These are phyloP conservation scores for Prunus campanulata DNA, from an alignment of 306 rosid species.

Conservation along the genomic window DNA sequence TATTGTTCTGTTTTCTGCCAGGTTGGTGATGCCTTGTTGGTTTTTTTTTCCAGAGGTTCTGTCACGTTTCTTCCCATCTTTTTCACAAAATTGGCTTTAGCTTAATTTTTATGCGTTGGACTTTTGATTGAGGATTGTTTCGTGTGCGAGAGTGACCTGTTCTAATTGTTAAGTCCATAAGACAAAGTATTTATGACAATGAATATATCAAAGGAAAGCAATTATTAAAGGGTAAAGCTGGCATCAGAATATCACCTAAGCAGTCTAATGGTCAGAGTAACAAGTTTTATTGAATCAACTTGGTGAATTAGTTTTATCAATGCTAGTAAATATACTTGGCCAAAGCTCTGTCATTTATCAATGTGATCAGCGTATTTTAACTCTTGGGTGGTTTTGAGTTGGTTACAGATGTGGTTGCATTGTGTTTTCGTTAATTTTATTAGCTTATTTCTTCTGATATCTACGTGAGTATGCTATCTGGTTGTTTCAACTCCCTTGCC, in stretches of 20 bases:
- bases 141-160: not conserved
- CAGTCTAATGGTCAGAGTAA: not conserved
- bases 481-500: not conserved
- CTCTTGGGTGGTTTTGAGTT: not conserved
- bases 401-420: not conserved
- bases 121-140: not conserved
- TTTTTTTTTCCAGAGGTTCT: not conserved
- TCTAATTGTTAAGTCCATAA: not conserved
- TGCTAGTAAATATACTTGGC: not conserved
- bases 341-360: not conserved
- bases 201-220: not conserved
- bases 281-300: constrained; percentile 3
- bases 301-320: not conserved
- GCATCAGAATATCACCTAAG: not conserved
- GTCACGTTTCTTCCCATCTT: not conserved
- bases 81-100: no score
- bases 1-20: no score
- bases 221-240: not conserved
- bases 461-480: not conserved
- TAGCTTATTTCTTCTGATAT: not conserved
- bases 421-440: not conserved
- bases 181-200: not conserved
- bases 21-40: no score
- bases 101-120: not conserved
- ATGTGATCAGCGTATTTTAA: not conserved